These are phyloP conservation scores for Ogataea nonfermentans DNA, from an alignment of 805 yeast species.

Conservation along the genomic window DNA sequence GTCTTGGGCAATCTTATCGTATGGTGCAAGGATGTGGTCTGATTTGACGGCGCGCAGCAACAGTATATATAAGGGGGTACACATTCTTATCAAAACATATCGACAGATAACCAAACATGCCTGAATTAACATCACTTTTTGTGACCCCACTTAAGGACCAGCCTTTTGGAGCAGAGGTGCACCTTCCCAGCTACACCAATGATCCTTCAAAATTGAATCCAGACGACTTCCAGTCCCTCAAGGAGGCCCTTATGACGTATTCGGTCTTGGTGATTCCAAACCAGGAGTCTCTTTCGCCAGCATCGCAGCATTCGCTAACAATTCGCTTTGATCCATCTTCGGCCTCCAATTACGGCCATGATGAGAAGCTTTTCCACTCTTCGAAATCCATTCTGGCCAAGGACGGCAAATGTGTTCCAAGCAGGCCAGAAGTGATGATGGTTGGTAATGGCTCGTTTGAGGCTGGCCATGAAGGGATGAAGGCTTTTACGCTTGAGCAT, in stretches of 20 bases:
- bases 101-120: constrained; percentile 15
- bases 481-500: constrained; percentile 63
- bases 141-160: constrained; percentile 47
- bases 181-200: constrained; percentile 63
- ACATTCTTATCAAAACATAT: background rate
- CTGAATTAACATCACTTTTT: constrained; percentile 28
- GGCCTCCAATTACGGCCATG: constrained; percentile 76
- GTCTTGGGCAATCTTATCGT: constrained; percentile 6
- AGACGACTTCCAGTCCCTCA: constrained; percentile 59
- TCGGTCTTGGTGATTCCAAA: constrained; percentile 74
- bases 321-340: constrained; percentile 75
- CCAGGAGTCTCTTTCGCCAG: constrained; percentile 66
- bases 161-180: constrained; percentile 68
- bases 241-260: constrained; percentile 62
- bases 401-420: constrained; percentile 78
- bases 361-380: constrained; percentile 66
- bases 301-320: constrained; percentile 73
- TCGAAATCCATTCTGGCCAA: constrained; percentile 66
- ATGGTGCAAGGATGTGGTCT: constrained; percentile 13
- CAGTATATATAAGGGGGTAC: constrained; percentile 6
- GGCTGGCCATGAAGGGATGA: constrained; percentile 39
- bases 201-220: constrained; percentile 72
- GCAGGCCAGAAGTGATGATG: constrained; percentile 87
- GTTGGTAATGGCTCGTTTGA: constrained; percentile 78
- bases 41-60: constrained; percentile 1